phyloP scores from a whole-genome alignment of 1,284 basidiomycete species.

The Fistulinella cinereoalba region DNA sequence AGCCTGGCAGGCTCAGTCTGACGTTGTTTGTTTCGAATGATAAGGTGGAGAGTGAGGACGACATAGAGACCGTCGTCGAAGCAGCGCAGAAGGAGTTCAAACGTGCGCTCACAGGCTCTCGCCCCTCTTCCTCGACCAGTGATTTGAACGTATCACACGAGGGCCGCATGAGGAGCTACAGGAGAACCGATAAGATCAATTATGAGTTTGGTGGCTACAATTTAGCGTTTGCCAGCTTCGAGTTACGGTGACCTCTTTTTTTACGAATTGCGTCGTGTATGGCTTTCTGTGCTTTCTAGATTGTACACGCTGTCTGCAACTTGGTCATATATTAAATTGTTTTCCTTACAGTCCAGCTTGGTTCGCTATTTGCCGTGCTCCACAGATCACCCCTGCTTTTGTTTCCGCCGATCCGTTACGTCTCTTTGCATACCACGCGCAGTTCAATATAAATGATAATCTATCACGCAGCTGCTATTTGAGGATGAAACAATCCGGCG shows the following conservation, averaged over 20 bases:
- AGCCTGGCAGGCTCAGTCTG: constrained; percentile 83
- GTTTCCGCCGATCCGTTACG: constrained; percentile 1
- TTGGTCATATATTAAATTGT: constrained; percentile 1
- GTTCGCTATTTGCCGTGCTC: constrained; percentile 11
- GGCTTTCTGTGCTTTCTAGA: constrained; percentile 24
- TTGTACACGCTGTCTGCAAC: constrained; percentile 13
- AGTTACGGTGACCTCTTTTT: constrained; percentile 40
- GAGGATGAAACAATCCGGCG: constrained; percentile 7
- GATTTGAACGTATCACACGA: constrained; percentile 13
- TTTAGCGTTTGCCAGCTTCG: constrained; percentile 90
- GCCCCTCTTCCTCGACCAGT: constrained; percentile 24
- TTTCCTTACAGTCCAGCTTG: background rate
- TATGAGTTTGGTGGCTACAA: constrained; percentile 98
- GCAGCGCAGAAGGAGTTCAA: constrained; percentile 70
- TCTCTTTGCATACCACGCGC: constrained; percentile 5
- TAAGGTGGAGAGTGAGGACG: constrained; percentile 49
- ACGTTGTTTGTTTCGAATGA: constrained; percentile 87
- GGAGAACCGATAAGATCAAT: constrained; percentile 92
- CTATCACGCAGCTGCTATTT: constrained; percentile 22
- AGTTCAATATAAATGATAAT: constrained; percentile 7
- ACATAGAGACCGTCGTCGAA: constrained; percentile 56
- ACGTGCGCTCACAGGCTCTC: constrained; percentile 45
- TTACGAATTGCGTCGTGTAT: constrained; percentile 10
- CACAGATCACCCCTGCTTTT: constrained; percentile 3
- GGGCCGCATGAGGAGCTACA: constrained; percentile 40